phyloP scores from a whole-genome alignment of 306 rosid species.

The Rosa rugosa region DNA sequence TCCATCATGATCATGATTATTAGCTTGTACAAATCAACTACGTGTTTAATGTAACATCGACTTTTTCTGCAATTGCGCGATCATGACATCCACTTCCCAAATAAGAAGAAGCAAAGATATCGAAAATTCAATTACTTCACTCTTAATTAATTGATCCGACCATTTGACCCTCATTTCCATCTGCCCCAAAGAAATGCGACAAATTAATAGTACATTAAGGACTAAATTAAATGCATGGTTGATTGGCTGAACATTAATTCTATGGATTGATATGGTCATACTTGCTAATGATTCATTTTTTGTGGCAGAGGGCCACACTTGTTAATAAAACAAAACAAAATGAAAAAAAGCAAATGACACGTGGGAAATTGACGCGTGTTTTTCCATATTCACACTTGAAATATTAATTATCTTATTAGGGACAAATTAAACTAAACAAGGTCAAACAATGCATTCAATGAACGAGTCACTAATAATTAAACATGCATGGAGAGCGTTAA shows the following conservation, averaged over 20 bases:
- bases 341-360: background rate
- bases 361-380: background rate
- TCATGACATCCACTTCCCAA: slow-evolving; percentile 11
- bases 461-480: background rate
- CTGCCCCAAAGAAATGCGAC: background rate
- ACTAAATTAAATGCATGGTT: background rate
- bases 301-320: background rate
- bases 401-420: background rate
- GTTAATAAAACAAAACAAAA: background rate
- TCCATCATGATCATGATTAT: background rate
- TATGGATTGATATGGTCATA: background rate
- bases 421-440: background rate
- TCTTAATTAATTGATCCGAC: background rate
- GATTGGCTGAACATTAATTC: background rate
- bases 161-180: background rate
- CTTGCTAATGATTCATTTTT: background rate
- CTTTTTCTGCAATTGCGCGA: background rate
- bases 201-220: background rate
- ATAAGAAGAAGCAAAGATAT: background rate
- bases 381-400: background rate
- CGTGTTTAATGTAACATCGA: background rate
- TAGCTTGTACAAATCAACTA: background rate
- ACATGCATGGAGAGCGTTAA: background rate
- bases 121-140: background rate
- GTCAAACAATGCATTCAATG: background rate